Base-by-base conservation (phyloP, 2,329 filamentous ascomycete genomes). In the Fusarium tupiense region DNA sequence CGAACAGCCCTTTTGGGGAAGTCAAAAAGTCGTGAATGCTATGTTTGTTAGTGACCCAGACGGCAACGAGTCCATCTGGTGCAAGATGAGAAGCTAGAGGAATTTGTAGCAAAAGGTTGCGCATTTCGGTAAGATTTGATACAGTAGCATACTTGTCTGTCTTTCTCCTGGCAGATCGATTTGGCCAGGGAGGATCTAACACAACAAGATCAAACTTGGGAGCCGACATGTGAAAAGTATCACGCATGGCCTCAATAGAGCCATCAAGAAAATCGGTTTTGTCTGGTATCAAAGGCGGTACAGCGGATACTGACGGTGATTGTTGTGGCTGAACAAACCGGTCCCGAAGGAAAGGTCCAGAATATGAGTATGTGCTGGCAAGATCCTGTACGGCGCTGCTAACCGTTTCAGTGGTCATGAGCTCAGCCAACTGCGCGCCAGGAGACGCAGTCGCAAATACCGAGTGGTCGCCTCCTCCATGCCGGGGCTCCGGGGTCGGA, bases 171-270 rank as follows among this genome's bases (percentile, higher is more conserved):
- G 90, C 93, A 11, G 93, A 95, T 52, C 91, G 88, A 78, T 94
- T 96, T 0, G 93, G 93, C 93, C 94, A 96, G 3, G 94, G 93
- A 7, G 94, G 94, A 78, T 96, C 93, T 26, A 95, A 83, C 13
- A 95, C 80, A 43, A 95, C 85, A 50, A 95, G 84, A 72, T 93
- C 85, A 80, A 96, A 95, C 12, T 80, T 77, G 26, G 88, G 86
- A 5, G 87, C 85, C 7, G 77, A 78, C 20, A 81, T 73, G 2
- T 85, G 73, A 72, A 91, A 87, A 0, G 72, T 70, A 5, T 80
- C 76, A 43, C 85, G 81, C 50, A 82, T 82, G 10, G 83, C 84
- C 70, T 80, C 81, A 72, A 87, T 87, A 72, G 80, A 85, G 29
- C 89, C 88, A 13, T 86, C 80, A 26, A 92, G 82, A 76, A 86